These are phyloP conservation scores for Penicillium antarcticum DNA, from an alignment of 495 filamentous ascomycete species.

Conservation along the genomic window DNA sequence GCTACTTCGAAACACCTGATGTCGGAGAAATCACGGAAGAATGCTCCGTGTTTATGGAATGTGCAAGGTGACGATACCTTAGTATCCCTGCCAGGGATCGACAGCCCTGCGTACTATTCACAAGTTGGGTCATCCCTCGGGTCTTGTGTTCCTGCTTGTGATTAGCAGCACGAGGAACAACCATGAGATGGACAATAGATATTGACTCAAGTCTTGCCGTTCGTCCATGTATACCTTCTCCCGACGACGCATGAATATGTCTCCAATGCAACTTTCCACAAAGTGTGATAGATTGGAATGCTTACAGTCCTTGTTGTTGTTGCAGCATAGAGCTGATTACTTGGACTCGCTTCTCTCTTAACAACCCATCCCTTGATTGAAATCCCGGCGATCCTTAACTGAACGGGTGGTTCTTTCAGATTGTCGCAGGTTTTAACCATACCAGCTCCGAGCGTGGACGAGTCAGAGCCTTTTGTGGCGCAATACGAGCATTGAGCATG, in stretches of 20 bases:
- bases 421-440: not conserved
- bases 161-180: not conserved
- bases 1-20: not conserved
- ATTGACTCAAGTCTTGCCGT: too few species aligned
- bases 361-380: slow-evolving; percentile 9
- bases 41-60: not conserved
- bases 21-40: not conserved
- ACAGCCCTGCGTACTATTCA: not conserved
- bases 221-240: not conserved
- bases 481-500: not conserved
- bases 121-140: not conserved
- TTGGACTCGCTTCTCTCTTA: not conserved
- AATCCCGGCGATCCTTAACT: not conserved
- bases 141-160: not conserved
- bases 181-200: not conserved
- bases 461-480: not conserved
- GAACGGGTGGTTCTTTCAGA: not conserved
- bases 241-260: not conserved
- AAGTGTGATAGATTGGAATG: slow-evolving; percentile 3
- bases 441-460: not conserved
- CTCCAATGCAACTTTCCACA: not conserved
- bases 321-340: too few species aligned
- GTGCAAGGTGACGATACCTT: not conserved
- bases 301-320: not conserved
- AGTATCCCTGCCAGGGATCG: not conserved